Evolutionary conservation across 1,139 yeast genomes (phyloP).

Genomic region (Magnusiomyces clavatus): DNA sequence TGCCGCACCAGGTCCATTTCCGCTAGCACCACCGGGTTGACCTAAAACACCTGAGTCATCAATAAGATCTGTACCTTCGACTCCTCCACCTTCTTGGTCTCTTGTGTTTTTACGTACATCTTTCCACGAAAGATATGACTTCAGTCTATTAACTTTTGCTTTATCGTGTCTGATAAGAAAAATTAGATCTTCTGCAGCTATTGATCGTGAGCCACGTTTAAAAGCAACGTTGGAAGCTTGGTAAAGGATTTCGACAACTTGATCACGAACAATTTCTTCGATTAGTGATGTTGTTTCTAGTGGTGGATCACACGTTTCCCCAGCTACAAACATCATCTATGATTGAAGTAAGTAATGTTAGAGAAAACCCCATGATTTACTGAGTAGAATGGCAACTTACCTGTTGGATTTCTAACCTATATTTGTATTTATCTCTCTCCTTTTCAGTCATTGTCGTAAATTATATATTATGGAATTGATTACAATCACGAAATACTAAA

Average conservation of each 20-base stretch:
- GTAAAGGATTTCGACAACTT: conserved; percentile 79
- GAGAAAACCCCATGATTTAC: too few species aligned
- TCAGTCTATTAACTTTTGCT: conserved; percentile 84
- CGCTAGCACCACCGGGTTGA: conserved; percentile 19
- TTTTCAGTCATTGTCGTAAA: conserved; percentile 64
- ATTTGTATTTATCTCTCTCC: conserved; percentile 24
- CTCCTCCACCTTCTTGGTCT: conserved; percentile 87
- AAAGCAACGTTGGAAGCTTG: conserved; percentile 78
- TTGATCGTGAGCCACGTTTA: conserved; percentile 72
- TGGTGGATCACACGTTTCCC: conserved; percentile 93
- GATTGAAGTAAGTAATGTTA: not conserved
- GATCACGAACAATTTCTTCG: conserved; percentile 92
- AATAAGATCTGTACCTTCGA: conserved; percentile 46
- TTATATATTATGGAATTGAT: too few species aligned
- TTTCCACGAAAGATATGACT: conserved; percentile 93
- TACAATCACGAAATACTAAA: too few species aligned
- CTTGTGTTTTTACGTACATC: conserved; percentile 96
- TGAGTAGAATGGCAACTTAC: conserved; percentile 4
- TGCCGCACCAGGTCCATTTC: conserved; percentile 25
- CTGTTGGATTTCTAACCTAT: conserved; percentile 30
- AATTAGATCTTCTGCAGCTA: conserved; percentile 88
- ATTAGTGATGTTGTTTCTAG: conserved; percentile 82
- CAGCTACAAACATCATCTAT: conserved; percentile 96
- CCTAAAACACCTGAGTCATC: conserved; percentile 38
- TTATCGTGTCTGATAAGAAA: conserved; percentile 87